Conservation (phyloP, 2,329 filamentous ascomycete species). For the Ampelomyces quisqualis region DNA sequence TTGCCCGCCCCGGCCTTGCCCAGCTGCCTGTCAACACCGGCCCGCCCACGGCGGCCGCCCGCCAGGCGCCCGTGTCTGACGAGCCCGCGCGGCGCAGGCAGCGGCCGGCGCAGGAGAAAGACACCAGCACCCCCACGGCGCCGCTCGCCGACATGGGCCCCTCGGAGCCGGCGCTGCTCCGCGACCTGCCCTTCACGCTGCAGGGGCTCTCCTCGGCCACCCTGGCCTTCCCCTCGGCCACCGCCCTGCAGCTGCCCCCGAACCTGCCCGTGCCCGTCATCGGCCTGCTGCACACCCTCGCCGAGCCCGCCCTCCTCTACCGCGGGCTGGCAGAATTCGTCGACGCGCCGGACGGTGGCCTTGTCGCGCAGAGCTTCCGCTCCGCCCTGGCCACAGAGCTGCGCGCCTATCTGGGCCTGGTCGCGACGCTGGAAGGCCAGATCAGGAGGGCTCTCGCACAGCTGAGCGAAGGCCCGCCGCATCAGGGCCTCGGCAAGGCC, state of each 20-base stretch:
- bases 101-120: constrained; percentile 23
- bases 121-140: constrained; percentile 31
- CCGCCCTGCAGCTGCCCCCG: constrained; percentile 71
- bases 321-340: constrained; percentile 77
- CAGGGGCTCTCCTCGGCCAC: constrained; percentile 89
- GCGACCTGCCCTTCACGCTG: constrained; percentile 85
- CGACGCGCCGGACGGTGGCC: constrained; percentile 74
- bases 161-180: constrained; percentile 51
- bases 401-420: constrained; percentile 82
- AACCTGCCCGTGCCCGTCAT: constrained; percentile 81
- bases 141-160: constrained; percentile 27
- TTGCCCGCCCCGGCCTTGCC: constrained; percentile 49
- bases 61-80: constrained; percentile 14
- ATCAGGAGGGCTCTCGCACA: constrained; percentile 78
- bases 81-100: constrained; percentile 32
- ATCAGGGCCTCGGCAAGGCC: constrained; percentile 74
- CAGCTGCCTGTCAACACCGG: constrained; percentile 41
- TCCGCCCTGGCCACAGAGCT: constrained; percentile 84
- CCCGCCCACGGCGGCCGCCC: constrained; percentile 31
- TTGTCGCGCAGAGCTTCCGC: constrained; percentile 89
- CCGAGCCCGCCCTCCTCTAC: constrained; percentile 93
- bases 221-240: constrained; percentile 70
- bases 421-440: constrained; percentile 89
- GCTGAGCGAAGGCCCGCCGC: constrained; percentile 66
- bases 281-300: constrained; percentile 82